phyloP scores from a whole-genome alignment of 495 filamentous ascomycete genomes.

The Annulohypoxylon moriforme region DNA sequence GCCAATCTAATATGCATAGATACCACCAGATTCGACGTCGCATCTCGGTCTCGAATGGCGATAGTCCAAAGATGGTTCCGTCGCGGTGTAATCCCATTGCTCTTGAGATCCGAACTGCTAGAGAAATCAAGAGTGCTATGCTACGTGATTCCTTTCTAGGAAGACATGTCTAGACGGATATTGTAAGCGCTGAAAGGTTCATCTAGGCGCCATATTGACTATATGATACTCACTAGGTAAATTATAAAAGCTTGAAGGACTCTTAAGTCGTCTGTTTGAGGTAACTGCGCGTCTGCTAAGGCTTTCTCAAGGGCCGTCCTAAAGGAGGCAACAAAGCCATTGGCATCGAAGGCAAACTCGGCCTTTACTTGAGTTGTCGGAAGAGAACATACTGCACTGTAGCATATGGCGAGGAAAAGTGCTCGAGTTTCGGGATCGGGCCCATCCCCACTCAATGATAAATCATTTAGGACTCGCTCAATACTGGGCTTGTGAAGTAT shows the following conservation, averaged over 20 bases:
- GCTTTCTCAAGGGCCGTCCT: conserved; percentile 1
- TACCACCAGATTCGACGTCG: background rate
- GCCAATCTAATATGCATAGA: background rate
- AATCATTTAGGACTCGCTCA: background rate
- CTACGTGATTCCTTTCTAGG: background rate
- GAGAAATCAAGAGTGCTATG: background rate
- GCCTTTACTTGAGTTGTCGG: background rate
- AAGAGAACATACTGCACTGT: background rate
- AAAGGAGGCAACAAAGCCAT: background rate
- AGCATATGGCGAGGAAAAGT: background rate
- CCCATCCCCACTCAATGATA: background rate
- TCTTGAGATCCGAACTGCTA: background rate
- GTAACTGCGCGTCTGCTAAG: background rate
- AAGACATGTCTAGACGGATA: background rate
- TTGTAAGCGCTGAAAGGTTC: background rate
- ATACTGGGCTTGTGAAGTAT: background rate
- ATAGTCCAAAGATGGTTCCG: background rate
- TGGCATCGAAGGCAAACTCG: background rate
- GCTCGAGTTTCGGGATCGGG: background rate
- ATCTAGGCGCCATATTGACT: background rate
- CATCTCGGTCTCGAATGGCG: conserved; percentile 1
- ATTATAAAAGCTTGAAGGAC: background rate
- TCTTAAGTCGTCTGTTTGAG: conserved; percentile 3
- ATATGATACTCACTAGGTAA: background rate
- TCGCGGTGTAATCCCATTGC: conserved; percentile 8